These are phyloP conservation scores for Coniosporium tulheliwenetii DNA, from an alignment of 2,329 filamentous ascomycete species.

Conservation along the genomic window DNA sequence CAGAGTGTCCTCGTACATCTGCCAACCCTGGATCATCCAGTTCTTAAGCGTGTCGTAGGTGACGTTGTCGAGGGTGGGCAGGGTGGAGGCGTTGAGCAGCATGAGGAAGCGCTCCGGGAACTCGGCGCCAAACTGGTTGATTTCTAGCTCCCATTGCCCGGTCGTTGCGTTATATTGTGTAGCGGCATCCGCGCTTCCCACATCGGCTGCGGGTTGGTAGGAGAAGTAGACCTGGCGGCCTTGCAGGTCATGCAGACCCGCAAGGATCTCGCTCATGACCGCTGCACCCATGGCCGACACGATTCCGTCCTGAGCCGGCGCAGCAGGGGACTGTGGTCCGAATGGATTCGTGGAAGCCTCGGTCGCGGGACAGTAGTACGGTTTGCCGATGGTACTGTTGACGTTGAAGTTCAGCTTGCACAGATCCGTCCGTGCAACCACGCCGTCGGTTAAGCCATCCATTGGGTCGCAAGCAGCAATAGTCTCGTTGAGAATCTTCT, in stretches of 20 bases:
- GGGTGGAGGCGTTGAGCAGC: constrained; percentile 22
- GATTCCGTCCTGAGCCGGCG: constrained; percentile 17
- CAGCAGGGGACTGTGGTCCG: constrained; percentile 2
- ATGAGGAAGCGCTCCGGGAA: constrained; percentile 28
- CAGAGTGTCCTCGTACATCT: constrained; percentile 33
- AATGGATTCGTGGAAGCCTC: constrained; percentile 4
- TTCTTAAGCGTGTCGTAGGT: constrained; percentile 41
- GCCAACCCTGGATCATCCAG: constrained; percentile 36
- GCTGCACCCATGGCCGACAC: constrained; percentile 14
- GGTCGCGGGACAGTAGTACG: constrained; percentile 26
- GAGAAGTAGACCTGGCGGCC: constrained; percentile 26
- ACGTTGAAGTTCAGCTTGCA: constrained; percentile 32
- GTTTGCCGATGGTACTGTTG: constrained; percentile 27
- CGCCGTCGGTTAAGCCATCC: constrained; percentile 38
- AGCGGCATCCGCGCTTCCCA: constrained; percentile 19
- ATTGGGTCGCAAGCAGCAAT: constrained; percentile 39
- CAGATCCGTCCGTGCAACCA: constrained; percentile 33
- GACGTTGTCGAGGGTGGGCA: constrained; percentile 28
- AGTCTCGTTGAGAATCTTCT: constrained; percentile 37
- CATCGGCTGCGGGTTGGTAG: constrained; percentile 16
- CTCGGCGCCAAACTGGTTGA: constrained; percentile 20
- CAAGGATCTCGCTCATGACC: constrained; percentile 19
- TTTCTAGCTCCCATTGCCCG: constrained; percentile 15
- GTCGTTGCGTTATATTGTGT: constrained; percentile 19
- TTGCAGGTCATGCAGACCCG: constrained; percentile 24